Evolutionary conservation across 2,329 filamentous ascomycete species (phyloP).

Genomic region (Beauveria rudraprayagi): DNA sequence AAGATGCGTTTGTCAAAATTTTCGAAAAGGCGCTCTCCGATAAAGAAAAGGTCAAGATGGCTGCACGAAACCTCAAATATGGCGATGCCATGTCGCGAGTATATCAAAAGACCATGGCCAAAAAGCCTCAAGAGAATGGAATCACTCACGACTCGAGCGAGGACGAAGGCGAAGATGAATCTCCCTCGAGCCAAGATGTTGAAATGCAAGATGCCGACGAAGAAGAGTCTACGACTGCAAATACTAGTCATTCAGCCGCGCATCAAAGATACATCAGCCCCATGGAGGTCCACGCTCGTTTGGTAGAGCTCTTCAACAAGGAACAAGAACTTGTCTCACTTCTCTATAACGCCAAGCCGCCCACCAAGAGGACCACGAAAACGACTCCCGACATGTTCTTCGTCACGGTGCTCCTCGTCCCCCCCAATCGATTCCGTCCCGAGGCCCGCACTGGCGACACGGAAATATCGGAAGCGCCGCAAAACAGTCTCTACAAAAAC

Average conservation of each 20-base stretch:
- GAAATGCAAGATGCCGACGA: slow-evolving; percentile 26
- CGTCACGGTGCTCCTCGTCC: slow-evolving; percentile 74
- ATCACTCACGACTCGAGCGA: slow-evolving; percentile 17
- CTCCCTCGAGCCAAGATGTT: slow-evolving; percentile 17
- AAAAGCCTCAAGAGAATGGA: slow-evolving; percentile 23
- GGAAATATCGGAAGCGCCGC: slow-evolving; percentile 77
- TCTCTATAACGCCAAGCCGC: slow-evolving; percentile 72
- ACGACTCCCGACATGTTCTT: slow-evolving; percentile 92
- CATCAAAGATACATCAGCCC: slow-evolving; percentile 72
- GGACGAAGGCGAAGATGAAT: slow-evolving; percentile 41
- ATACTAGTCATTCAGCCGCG: background rate
- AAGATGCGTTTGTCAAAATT: slow-evolving; percentile 87
- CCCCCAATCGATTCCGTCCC: slow-evolving; percentile 85
- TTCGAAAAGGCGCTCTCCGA: slow-evolving; percentile 72
- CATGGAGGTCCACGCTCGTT: slow-evolving; percentile 71
- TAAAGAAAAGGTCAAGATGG: slow-evolving; percentile 74
- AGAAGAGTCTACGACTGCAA: slow-evolving; percentile 25
- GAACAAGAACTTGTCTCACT: slow-evolving; percentile 77
- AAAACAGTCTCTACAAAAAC: slow-evolving; percentile 80
- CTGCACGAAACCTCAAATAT: slow-evolving; percentile 56
- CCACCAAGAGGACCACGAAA: slow-evolving; percentile 44
- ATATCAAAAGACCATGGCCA: slow-evolving; percentile 22
- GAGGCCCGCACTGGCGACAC: slow-evolving; percentile 74
- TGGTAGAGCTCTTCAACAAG: slow-evolving; percentile 74
- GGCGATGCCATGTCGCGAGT: slow-evolving; percentile 57